Evolutionary conservation across 1,284 basidiomycete genomes (phyloP).

Genomic region (Cutaneotrichosporon sp.): DNA sequence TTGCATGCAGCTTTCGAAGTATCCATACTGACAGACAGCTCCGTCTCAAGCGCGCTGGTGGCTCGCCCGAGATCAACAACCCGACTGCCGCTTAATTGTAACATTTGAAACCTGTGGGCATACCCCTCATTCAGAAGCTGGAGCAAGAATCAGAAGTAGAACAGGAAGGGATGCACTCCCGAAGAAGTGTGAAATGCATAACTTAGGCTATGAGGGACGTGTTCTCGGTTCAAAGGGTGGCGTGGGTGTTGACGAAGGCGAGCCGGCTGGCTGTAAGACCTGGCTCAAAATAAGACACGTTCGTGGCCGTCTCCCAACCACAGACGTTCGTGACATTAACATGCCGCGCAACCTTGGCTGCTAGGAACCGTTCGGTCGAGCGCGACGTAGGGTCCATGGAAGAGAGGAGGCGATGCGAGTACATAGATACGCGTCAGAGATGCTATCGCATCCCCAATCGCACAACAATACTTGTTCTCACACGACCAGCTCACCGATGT

Average conservation of each 20-base stretch:
- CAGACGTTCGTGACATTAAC: neutral
- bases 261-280: no score
- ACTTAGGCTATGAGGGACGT: neutral
- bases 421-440: no score
- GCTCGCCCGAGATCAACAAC: neutral
- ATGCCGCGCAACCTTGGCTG: neutral
- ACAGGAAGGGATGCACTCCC: neutral
- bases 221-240: no score
- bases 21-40: conserved; percentile 5
- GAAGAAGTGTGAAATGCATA: no score
- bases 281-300: neutral
- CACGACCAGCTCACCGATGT: neutral
- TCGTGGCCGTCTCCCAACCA: neutral
- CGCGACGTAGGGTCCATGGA: neutral
- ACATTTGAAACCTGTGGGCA: no score
- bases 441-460: no score
- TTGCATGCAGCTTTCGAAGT: neutral
- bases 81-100: neutral
- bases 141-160: neutral
- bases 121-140: neutral
- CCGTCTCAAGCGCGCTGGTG: conserved; percentile 13
- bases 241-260: no score
- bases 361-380: neutral
- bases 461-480: no score
- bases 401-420: no score